Evolutionary conservation across 257 asterid species (phyloP).

Genomic region (Agastache rugosa): DNA sequence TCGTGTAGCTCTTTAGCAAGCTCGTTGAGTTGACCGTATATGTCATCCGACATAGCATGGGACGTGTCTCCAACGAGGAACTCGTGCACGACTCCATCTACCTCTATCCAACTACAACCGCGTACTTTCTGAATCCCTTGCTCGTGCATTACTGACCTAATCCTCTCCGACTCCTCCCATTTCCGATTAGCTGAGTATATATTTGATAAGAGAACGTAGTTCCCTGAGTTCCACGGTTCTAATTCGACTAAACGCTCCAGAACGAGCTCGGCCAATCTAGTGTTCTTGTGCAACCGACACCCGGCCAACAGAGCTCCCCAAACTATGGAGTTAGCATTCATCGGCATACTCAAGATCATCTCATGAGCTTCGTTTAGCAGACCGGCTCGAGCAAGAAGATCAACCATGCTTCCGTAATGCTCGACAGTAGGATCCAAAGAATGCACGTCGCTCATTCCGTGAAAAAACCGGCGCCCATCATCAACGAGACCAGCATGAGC

Average conservation of each 20-base stretch:
- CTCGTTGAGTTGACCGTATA: conserved; percentile 21
- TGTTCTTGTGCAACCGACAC: conserved; percentile 28
- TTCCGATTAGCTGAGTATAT: conserved; percentile 25
- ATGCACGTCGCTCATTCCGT: neutral
- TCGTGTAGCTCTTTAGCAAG: conserved; percentile 1
- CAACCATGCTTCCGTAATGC: conserved; percentile 36
- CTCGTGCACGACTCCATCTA: conserved; percentile 31
- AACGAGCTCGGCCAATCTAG: conserved; percentile 21
- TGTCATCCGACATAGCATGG: conserved; percentile 23
- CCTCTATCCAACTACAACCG: conserved; percentile 32
- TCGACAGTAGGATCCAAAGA: conserved; percentile 21
- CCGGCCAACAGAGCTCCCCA: conserved; percentile 35
- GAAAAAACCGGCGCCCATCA: conserved; percentile 25
- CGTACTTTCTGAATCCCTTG: conserved; percentile 29
- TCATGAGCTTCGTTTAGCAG: conserved; percentile 23
- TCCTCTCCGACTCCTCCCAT: conserved; percentile 26
- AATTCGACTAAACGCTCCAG: conserved; percentile 13
- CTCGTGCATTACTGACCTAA: conserved; percentile 26
- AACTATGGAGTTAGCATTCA: conserved; percentile 33
- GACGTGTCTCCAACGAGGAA: conserved; percentile 31
- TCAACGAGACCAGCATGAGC: conserved; percentile 33
- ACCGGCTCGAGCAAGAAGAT: conserved; percentile 37
- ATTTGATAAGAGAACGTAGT: conserved; percentile 33
- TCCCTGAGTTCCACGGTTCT: conserved; percentile 34
- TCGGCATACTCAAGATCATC: conserved; percentile 33